A percentile compares a stretch with the other conserved stretches of the same genome.
phyloP scores from a whole-genome alignment of 345 rosid species.

The Laguncularia racemosa region DNA sequence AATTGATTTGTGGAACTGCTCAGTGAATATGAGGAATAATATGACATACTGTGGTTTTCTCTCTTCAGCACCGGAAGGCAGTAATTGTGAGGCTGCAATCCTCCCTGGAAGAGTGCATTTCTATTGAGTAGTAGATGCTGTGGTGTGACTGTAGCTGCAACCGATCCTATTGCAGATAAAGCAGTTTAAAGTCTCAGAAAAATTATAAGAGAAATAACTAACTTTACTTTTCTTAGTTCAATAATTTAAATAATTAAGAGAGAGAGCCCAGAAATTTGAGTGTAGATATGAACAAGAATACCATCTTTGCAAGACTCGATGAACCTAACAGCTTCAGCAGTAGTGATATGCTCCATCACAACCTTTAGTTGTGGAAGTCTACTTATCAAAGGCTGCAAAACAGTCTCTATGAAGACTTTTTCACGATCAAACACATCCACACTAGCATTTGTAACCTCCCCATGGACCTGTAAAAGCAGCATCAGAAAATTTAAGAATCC shows the following conservation, averaged over 20 bases:
- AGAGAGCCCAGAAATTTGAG: not conserved
- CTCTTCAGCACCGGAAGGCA: constrained; percentile 95
- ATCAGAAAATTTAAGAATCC: not conserved
- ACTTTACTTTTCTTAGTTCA: not conserved
- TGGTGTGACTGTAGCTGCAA: constrained; percentile 93
- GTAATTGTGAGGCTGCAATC: constrained; percentile 85
- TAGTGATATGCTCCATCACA: constrained; percentile 94
- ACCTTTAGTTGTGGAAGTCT: constrained; percentile 69
- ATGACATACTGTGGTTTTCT: constrained; percentile 66
- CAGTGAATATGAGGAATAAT: not conserved
- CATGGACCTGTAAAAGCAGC: constrained; percentile 62
- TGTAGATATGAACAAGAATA: constrained; percentile 9
- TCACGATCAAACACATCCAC: constrained; percentile 89
- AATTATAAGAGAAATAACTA: not conserved
- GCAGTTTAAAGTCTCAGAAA: not conserved
- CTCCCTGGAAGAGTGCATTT: constrained; percentile 90
- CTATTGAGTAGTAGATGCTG: constrained; percentile 93
- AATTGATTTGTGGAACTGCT: not conserved
- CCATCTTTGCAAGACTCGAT: constrained; percentile 84
- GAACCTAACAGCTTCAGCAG: constrained; percentile 76
- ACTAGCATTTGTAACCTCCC: constrained; percentile 86
- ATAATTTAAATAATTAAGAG: not conserved
- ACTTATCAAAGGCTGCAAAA: constrained; percentile 62
- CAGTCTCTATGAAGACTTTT: constrained; percentile 73
- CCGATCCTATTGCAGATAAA: constrained; percentile 29